phyloP scores from a whole-genome alignment of 2,329 filamentous ascomycete species.

The Alternaria rosae region DNA sequence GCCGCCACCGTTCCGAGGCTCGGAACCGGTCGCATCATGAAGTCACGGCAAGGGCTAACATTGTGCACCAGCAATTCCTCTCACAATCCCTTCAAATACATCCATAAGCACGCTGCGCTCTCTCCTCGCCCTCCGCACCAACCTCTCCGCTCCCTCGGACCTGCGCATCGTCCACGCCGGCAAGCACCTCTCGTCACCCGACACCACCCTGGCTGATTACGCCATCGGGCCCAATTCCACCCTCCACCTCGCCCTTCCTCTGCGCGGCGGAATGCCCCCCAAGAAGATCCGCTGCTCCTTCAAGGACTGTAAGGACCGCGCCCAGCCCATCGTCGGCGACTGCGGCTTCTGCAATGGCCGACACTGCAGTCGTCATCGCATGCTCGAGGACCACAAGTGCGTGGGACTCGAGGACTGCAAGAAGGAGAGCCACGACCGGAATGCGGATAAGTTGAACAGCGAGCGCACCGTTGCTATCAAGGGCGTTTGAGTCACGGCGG shows the following conservation, averaged over 20 bases:
- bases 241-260: conserved; percentile 63
- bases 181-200: conserved; percentile 59
- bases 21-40: conserved; percentile 8
- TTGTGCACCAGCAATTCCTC: conserved; percentile 60
- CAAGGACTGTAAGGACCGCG: conserved; percentile 86
- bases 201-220: conserved; percentile 57
- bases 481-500: conserved; percentile 63
- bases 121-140: conserved; percentile 65
- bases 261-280: conserved; percentile 65
- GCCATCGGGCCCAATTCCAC: conserved; percentile 60
- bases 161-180: conserved; percentile 66
- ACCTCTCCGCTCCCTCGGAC: conserved; percentile 55
- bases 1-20: conserved; percentile 23
- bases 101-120: conserved; percentile 64
- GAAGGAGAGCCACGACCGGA: conserved; percentile 94
- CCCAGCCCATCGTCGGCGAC: conserved; percentile 93
- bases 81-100: conserved; percentile 62
- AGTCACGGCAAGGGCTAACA: conserved; percentile 19
- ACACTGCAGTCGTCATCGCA: conserved; percentile 92
- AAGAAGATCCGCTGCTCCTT: conserved; percentile 86
- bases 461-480: conserved; percentile 95
- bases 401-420: conserved; percentile 94
- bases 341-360: conserved; percentile 94
- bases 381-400: conserved; percentile 95
- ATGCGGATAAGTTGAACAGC: conserved; percentile 88